phyloP scores from a whole-genome alignment of 805 yeast genomes.

The Candida cerambycidarum region DNA sequence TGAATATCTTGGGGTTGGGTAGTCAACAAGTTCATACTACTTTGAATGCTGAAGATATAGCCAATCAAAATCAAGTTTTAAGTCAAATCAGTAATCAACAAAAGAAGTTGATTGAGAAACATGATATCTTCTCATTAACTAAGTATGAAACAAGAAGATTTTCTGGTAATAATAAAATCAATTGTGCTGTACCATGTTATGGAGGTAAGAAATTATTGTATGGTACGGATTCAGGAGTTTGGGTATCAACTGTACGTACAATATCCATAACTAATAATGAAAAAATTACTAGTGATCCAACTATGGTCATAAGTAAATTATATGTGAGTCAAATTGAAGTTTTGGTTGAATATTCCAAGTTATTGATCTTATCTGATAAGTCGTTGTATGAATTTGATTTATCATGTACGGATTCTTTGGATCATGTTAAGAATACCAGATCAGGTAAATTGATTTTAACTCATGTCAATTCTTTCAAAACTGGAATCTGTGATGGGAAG shows the following conservation, averaged over 20 bases:
- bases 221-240: conserved; percentile 91
- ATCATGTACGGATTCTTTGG: conserved; percentile 48
- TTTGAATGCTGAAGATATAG: conserved; percentile 50
- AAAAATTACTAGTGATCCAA: conserved; percentile 65
- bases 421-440: conserved; percentile 52
- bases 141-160: conserved; percentile 76
- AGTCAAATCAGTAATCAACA: conserved; percentile 83
- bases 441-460: conserved; percentile 75
- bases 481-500: conserved; percentile 89
- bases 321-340: conserved; percentile 89
- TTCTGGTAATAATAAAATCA: conserved; percentile 71
- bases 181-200: conserved; percentile 90
- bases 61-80: conserved; percentile 75
- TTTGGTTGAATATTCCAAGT: conserved; percentile 83
- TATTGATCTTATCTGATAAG: conserved; percentile 81
- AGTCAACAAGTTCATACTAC: conserved; percentile 54
- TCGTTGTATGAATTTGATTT: conserved; percentile 74
- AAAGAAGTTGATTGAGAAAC: conserved; percentile 61
- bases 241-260: conserved; percentile 69
- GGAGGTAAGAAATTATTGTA: conserved; percentile 89
- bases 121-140: conserved; percentile 77
- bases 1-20: conserved; percentile 55
- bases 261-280: conserved; percentile 50
- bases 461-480: conserved; percentile 89
- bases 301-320: conserved; percentile 67